Conservation (phyloP, 1,139 yeast species). For the Sugiyamaella grinbergsii region DNA sequence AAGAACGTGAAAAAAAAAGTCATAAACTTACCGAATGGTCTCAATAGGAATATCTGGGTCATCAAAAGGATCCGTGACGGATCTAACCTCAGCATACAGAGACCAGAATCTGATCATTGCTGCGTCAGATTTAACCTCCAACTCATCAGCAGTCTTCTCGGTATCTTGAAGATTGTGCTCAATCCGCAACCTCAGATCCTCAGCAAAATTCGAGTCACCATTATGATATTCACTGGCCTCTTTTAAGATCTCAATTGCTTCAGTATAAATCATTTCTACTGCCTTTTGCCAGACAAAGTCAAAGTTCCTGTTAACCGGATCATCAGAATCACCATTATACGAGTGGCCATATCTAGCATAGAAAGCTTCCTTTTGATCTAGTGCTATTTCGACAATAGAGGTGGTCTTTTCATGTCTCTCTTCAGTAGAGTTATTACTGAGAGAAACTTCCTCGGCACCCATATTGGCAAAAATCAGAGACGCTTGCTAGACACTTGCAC, state of each 20-base stretch:
- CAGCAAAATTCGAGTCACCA: constrained; percentile 54
- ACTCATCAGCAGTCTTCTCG: constrained; percentile 30
- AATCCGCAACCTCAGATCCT: constrained; percentile 22
- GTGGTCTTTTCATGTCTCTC: constrained; percentile 7
- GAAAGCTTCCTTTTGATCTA: constrained; percentile 19
- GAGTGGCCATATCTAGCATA: constrained; percentile 18
- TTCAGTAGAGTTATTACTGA: background rate
- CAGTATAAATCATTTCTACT: constrained; percentile 41
- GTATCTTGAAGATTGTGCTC: background rate
- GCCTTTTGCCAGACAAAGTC: constrained; percentile 19
- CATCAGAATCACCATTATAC: constrained; percentile 16
- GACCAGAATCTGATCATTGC: constrained; percentile 54
- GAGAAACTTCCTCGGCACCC: constrained; percentile 6
- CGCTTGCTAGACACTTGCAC: too few relatives aligned
- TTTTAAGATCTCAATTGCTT: constrained; percentile 48
- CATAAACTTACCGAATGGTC: constrained; percentile 47
- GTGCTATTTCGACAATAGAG: constrained; percentile 5
- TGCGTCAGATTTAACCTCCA: constrained; percentile 44
- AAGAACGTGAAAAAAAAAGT: too few relatives aligned
- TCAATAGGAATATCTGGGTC: constrained; percentile 53
- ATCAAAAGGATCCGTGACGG: constrained; percentile 53
- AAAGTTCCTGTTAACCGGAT: constrained; percentile 3
- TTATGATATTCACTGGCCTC: constrained; percentile 47
- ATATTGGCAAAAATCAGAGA: background rate
- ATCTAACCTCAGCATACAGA: constrained; percentile 53